A percentile compares a stretch with the other conserved stretches of the same genome.
Evolutionary conservation across 495 filamentous ascomycete genomes (phyloP).

Genomic region (Penicillium pulvis): DNA sequence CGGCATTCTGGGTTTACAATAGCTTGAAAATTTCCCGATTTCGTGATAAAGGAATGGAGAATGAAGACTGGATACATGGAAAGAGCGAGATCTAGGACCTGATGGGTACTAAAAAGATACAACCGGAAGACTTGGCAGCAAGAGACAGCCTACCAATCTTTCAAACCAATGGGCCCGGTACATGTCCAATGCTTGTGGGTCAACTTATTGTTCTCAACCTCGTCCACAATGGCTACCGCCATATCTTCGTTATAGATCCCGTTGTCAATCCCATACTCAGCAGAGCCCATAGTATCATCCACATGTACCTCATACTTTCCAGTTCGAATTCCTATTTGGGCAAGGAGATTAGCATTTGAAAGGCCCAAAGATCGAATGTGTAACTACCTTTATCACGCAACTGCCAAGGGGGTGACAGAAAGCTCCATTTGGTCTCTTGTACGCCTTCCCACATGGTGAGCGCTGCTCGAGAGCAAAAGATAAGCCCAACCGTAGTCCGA

Average conservation of each 20-base stretch:
- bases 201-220: background rate
- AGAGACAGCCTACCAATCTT: background rate
- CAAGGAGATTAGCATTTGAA: background rate
- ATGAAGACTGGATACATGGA: too few species aligned
- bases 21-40: too few species aligned
- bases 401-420: background rate
- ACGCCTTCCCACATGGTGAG: background rate
- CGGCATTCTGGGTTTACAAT: too few species aligned
- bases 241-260: background rate
- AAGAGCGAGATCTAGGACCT: too few species aligned
- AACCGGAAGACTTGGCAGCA: too few species aligned
- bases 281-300: background rate
- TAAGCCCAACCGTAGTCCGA: background rate
- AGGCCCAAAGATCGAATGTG: background rate
- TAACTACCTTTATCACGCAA: background rate
- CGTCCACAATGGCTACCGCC: background rate
- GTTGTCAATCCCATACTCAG: background rate
- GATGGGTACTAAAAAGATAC: too few species aligned
- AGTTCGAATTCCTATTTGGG: background rate
- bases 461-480: background rate
- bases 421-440: background rate
- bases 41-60: too few species aligned
- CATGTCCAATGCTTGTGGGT: conserved; percentile 1
- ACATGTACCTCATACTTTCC: background rate
- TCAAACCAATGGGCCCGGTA: background rate